A percentile compares a stretch with the other conserved stretches of the same genome.
Conservation (phyloP, 306 rosid genomes). For the Pachyrhizus erosus region DNA sequence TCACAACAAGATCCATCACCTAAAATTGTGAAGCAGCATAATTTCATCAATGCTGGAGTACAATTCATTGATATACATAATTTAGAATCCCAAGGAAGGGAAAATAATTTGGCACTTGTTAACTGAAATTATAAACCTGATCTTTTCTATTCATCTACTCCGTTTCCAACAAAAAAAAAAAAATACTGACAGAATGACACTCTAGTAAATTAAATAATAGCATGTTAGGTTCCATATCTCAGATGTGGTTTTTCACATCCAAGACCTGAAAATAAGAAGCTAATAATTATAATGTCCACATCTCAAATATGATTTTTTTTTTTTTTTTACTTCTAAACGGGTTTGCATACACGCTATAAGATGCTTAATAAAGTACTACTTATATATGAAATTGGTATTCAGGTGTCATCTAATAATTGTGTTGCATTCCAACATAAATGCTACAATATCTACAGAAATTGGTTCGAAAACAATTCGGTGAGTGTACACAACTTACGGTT, state of each 20-base stretch:
- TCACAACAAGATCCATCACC: constrained; percentile 85
- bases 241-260: no score
- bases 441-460: neutral
- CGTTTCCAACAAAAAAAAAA: neutral
- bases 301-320: no score
- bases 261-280: no score
- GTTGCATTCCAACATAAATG: neutral
- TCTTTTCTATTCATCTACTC: neutral
- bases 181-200: neutral
- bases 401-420: neutral
- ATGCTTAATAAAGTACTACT: neutral
- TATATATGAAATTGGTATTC: neutral
- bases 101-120: neutral
- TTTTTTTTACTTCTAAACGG: no score
- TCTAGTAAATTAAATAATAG: neutral
- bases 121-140: neutral
- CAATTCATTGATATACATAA: constrained; percentile 4
- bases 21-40: constrained; percentile 38
- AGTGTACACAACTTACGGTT: constrained; percentile 58
- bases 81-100: neutral
- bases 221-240: no score
- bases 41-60: constrained; percentile 20
- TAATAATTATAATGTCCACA: no score
- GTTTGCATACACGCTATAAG: neutral
- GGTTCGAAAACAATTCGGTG: neutral